phyloP scores from a whole-genome alignment of 176 grass and related monocot species.

The Oryza australiensis region DNA sequence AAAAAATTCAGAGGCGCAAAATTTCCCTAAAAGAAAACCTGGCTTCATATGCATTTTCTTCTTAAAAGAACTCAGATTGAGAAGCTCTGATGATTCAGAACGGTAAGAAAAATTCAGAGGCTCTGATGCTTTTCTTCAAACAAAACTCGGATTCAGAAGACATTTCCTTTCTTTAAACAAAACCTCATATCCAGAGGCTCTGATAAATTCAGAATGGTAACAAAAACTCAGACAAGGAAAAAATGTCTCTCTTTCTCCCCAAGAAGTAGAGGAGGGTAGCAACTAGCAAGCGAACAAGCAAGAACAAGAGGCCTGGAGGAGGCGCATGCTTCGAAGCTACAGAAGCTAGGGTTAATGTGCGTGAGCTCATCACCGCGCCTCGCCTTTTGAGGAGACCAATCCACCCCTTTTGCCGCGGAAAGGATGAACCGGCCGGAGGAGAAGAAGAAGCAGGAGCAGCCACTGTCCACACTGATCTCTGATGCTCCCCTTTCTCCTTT shows the following conservation, averaged over 20 bases:
- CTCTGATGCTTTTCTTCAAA: no score
- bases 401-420: constrained; percentile 7
- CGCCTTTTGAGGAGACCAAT: constrained; percentile 38
- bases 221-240: neutral
- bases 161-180: no score
- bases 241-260: neutral
- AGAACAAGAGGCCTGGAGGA: constrained; percentile 45
- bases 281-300: neutral
- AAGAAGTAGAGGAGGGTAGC: no score
- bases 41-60: no score
- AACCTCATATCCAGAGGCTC: no score
- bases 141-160: no score
- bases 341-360: constrained; percentile 5
- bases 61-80: no score
- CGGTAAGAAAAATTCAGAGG: neutral
- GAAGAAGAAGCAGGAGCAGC: neutral
- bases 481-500: constrained; percentile 20
- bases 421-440: neutral
- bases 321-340: constrained; percentile 33
- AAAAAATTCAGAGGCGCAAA: neutral
- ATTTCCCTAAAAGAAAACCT: neutral
- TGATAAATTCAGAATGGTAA: neutral
- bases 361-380: constrained; percentile 27
- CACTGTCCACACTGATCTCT: neutral
- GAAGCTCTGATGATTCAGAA: neutral